Evolutionary conservation across 495 filamentous ascomycete species (phyloP).

Genomic region (Xylaria flabelliformis): DNA sequence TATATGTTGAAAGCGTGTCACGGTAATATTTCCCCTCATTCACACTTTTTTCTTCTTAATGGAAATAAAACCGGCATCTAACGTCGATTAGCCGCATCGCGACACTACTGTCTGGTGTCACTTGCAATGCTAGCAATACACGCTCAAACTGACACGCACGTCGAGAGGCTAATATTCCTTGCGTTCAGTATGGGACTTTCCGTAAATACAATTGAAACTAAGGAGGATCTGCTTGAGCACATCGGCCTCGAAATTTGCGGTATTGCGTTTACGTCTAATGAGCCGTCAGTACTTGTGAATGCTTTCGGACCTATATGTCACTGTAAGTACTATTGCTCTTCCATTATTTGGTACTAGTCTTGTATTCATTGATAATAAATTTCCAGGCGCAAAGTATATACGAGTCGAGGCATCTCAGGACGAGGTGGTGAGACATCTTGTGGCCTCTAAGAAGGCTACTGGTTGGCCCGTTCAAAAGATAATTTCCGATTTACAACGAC

Average conservation of each 20-base stretch:
- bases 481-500: slow-evolving; percentile 26
- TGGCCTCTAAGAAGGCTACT: slow-evolving; percentile 31
- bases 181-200: slow-evolving; percentile 23
- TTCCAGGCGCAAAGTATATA: slow-evolving; percentile 30
- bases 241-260: slow-evolving; percentile 42
- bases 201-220: not conserved
- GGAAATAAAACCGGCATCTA: not conserved
- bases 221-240: slow-evolving; percentile 34
- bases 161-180: slow-evolving; percentile 16
- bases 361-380: not conserved
- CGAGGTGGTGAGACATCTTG: slow-evolving; percentile 27
- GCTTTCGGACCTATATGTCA: slow-evolving; percentile 49
- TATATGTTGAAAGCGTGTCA: slow-evolving; percentile 41
- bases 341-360: not conserved
- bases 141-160: slow-evolving; percentile 17
- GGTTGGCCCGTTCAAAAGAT: slow-evolving; percentile 42
- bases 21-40: slow-evolving; percentile 30
- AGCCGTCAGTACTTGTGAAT: slow-evolving; percentile 45
- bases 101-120: slow-evolving; percentile 43
- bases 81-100: slow-evolving; percentile 31
- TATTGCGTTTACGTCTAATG: slow-evolving; percentile 45
- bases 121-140: slow-evolving; percentile 35
- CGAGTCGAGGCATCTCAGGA: slow-evolving; percentile 34
- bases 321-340: slow-evolving; percentile 36
- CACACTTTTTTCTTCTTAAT: not conserved